Conservation (phyloP, 2,329 filamentous ascomycete species). For the Aplosporella prunicola region DNA sequence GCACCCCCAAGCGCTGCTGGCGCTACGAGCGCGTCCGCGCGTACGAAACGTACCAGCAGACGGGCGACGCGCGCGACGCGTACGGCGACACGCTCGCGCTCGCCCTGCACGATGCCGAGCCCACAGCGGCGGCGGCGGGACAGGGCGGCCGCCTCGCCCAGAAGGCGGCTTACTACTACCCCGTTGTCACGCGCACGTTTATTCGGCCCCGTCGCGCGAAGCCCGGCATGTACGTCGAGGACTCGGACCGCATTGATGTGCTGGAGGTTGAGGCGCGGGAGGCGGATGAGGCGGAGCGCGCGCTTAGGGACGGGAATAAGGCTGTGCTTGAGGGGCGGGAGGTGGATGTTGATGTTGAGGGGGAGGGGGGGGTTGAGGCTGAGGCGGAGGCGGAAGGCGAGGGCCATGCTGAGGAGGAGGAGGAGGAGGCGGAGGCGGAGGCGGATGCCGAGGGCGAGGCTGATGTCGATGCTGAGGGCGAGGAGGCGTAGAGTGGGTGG, state of each 20-base stretch:
- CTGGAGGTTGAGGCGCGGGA: constrained; percentile 45
- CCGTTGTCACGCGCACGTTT: constrained; percentile 47
- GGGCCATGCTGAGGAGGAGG: too few species aligned
- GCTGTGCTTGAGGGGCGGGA: constrained; percentile 6
- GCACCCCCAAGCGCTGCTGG: constrained; percentile 37
- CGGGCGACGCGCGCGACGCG: constrained; percentile 40
- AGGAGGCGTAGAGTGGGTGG: too few species aligned
- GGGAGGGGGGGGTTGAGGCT: too few species aligned
- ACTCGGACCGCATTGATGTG: constrained; percentile 40
- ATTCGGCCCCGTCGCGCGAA: constrained; percentile 36
- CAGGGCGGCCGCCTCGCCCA: constrained; percentile 26
- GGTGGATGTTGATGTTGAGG: too few species aligned
- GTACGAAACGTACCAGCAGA: constrained; percentile 51
- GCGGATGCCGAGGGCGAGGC: too few species aligned
- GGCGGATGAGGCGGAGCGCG: constrained; percentile 40
- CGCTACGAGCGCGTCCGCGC: constrained; percentile 48
- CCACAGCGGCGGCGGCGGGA: constrained; percentile 12
- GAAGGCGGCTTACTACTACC: constrained; percentile 54
- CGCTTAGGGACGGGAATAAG: constrained; percentile 14
- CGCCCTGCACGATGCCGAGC: constrained; percentile 46
- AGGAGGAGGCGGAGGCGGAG: too few species aligned
- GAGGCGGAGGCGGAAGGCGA: too few species aligned
- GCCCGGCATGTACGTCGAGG: constrained; percentile 33
- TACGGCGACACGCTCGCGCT: constrained; percentile 49
- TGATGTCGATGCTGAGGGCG: too few species aligned